Conservation (phyloP, 148 eudicot species). For the Agrostemma githago region DNA sequence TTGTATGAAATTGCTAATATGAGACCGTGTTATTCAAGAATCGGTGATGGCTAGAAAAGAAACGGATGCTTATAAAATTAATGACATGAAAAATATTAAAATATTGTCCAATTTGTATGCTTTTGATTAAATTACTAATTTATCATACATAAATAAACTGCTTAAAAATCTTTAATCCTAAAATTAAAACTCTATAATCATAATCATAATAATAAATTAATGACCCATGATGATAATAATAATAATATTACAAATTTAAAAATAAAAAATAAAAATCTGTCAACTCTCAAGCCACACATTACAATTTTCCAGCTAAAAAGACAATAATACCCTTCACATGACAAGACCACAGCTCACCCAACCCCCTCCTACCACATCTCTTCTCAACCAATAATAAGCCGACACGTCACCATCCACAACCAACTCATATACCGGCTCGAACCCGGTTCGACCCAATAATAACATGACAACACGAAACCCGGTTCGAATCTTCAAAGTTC, state of each 20-base stretch:
- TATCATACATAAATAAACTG: not conserved
- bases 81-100: not conserved
- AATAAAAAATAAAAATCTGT: slow-evolving; percentile 12
- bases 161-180: not conserved
- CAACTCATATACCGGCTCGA: not conserved
- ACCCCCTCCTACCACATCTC: slow-evolving; percentile 18
- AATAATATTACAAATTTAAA: not conserved
- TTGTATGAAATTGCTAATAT: too few relatives aligned
- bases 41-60: too few relatives aligned
- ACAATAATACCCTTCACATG: slow-evolving; percentile 39
- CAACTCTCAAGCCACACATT: slow-evolving; percentile 21
- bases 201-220: not conserved
- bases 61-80: too few relatives aligned
- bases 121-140: not conserved
- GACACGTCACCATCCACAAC: not conserved
- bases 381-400: not conserved
- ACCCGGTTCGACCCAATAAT: not conserved
- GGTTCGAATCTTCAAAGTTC: slow-evolving; percentile 17
- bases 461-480: not conserved
- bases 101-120: not conserved
- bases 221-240: not conserved
- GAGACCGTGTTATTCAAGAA: too few relatives aligned
- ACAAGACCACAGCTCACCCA: slow-evolving; percentile 11
- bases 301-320: slow-evolving; percentile 29
- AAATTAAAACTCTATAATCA: not conserved